phyloP scores from a whole-genome alignment of 257 asterid species.

The Gentiana straminea region DNA sequence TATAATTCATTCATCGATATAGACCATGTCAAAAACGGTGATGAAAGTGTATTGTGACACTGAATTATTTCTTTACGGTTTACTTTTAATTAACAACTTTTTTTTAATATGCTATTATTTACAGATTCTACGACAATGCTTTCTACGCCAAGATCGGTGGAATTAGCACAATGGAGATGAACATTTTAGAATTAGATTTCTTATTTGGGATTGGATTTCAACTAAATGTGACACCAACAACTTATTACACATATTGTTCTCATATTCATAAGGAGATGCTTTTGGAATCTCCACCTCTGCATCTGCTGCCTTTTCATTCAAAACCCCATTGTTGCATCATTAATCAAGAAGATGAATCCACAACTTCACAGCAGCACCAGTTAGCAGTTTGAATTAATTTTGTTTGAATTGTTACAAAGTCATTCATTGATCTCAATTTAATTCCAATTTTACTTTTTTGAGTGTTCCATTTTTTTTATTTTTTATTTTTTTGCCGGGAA shows the following conservation, averaged over 20 bases:
- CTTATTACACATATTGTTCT: constrained; percentile 36
- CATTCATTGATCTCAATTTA: background rate
- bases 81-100: too few relatives aligned
- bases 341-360: constrained; percentile 31
- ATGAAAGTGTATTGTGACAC: too few relatives aligned
- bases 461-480: background rate
- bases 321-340: constrained; percentile 13
- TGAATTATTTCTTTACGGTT: too few relatives aligned
- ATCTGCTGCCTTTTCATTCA: constrained; percentile 7
- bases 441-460: background rate
- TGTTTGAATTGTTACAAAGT: background rate
- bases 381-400: constrained; percentile 18
- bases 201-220: constrained; percentile 52
- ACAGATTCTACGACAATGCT: constrained; percentile 63
- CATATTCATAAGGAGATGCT: constrained; percentile 31
- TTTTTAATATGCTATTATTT: background rate
- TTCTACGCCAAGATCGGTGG: constrained; percentile 66
- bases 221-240: constrained; percentile 42
- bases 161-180: constrained; percentile 52
- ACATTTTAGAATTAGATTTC: constrained; percentile 60
- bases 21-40: too few relatives aligned
- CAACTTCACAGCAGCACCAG: constrained; percentile 36
- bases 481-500: too few relatives aligned
- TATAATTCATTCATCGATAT: too few relatives aligned
- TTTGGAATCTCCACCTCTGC: constrained; percentile 28